A percentile compares a stretch with the other conserved stretches of the same genome.
Conservation (phyloP, 208 protist genomes). For the Zelonia costaricensis region DNA sequence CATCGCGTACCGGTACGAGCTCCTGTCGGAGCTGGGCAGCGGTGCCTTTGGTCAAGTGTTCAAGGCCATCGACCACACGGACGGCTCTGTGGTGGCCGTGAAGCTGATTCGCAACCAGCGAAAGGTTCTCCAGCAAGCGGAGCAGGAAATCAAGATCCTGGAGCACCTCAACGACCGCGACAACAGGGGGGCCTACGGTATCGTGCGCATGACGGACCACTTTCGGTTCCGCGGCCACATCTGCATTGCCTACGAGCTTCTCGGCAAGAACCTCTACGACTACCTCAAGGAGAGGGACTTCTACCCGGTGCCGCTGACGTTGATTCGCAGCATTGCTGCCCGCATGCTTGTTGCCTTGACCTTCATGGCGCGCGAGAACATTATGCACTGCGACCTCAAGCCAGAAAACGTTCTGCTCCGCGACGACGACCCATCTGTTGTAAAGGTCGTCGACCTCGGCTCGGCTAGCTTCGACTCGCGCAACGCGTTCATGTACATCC, state of each 20-base stretch:
- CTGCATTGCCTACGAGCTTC: slow-evolving; percentile 81
- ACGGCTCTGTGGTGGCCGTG: slow-evolving; percentile 52
- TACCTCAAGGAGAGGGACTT: slow-evolving; percentile 75
- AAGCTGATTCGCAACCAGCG: slow-evolving; percentile 85
- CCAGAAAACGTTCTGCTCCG: slow-evolving; percentile 96
- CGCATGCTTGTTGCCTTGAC: slow-evolving; percentile 73
- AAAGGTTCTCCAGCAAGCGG: slow-evolving; percentile 65
- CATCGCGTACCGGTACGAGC: slow-evolving; percentile 92
- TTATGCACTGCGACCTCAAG: slow-evolving; percentile 97
- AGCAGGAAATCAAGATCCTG: slow-evolving; percentile 85
- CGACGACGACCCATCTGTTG: slow-evolving; percentile 59
- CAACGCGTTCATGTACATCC: slow-evolving; percentile 92
- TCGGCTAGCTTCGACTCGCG: slow-evolving; percentile 95
- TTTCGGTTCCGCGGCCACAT: slow-evolving; percentile 74
- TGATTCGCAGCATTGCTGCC: slow-evolving; percentile 68
- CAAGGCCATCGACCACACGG: slow-evolving; percentile 66
- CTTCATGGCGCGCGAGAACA: slow-evolving; percentile 77
- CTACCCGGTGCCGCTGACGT: slow-evolving; percentile 70
- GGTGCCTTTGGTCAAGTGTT: slow-evolving; percentile 90
- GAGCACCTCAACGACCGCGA: slow-evolving; percentile 65
- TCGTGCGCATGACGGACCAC: slow-evolving; percentile 75
- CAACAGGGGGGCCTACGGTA: slow-evolving; percentile 53
- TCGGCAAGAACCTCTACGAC: slow-evolving; percentile 77
- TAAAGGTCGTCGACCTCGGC: slow-evolving; percentile 98
- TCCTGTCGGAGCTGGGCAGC: slow-evolving; percentile 67